phyloP scores from a whole-genome alignment of 2,329 filamentous ascomycete species.

The Fonsecaea monophora region DNA sequence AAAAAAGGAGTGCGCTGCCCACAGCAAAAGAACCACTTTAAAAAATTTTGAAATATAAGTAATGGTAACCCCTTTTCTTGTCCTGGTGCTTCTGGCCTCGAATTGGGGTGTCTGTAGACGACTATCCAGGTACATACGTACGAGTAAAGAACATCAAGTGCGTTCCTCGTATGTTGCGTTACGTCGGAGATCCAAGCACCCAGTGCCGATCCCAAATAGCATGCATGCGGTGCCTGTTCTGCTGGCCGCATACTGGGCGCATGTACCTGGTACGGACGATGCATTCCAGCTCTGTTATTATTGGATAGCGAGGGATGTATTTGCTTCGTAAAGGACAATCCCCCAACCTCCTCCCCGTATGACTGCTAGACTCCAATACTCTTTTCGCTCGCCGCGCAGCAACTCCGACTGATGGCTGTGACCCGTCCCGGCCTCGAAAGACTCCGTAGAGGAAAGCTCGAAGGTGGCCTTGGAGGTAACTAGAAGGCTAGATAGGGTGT shows the following conservation, averaged over 20 bases:
- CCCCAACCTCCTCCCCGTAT: neutral
- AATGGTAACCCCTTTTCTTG: neutral
- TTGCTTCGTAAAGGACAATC: neutral
- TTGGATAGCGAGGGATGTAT: neutral
- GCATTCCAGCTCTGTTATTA: neutral
- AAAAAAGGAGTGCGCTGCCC: neutral
- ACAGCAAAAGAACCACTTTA: neutral
- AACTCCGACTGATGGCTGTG: slow-evolving; percentile 11
- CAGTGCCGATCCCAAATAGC: neutral
- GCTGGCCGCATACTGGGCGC: neutral
- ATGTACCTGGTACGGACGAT: neutral
- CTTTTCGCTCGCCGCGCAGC: slow-evolving; percentile 2
- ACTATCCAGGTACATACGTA: neutral
- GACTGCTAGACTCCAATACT: neutral
- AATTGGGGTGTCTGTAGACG: neutral
- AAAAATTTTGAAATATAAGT: neutral
- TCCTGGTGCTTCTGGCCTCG: neutral
- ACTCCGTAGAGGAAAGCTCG: slow-evolving; percentile 9
- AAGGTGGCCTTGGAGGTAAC: neutral
- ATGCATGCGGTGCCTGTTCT: neutral
- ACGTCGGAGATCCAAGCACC: neutral
- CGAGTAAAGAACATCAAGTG: neutral
- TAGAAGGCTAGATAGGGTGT: neutral
- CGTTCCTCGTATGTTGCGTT: neutral
- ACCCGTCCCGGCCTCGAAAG: neutral